Evolutionary conservation across 805 yeast genomes (phyloP).

Genomic region (Candida qinlingensis): DNA sequence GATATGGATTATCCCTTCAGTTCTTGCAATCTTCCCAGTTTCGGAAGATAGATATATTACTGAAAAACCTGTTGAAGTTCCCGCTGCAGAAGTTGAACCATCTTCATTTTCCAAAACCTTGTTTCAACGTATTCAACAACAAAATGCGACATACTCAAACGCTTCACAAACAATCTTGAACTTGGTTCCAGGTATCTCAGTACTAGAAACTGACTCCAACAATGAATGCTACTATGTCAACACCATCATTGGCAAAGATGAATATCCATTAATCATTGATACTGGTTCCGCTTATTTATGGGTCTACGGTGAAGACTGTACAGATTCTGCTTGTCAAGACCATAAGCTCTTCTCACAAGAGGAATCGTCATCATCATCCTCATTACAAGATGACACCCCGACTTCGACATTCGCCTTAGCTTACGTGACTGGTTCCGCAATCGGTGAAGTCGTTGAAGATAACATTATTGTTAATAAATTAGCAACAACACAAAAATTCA

Average conservation of each 20-base stretch:
- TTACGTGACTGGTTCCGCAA: slow-evolving; percentile 49
- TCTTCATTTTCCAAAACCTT: neutral
- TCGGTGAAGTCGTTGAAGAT: slow-evolving; percentile 42
- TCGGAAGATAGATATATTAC: neutral
- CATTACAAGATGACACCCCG: slow-evolving; percentile 13
- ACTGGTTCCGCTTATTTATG: slow-evolving; percentile 64
- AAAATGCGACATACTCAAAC: neutral
- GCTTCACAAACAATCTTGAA: slow-evolving; percentile 18
- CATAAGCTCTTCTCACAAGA: slow-evolving; percentile 27
- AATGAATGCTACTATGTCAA: slow-evolving; percentile 35
- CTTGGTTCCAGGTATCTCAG: slow-evolving; percentile 25
- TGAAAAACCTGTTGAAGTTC: neutral
- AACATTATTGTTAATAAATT: slow-evolving; percentile 26
- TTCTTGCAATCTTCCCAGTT: slow-evolving; percentile 5
- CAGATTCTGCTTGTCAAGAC: slow-evolving; percentile 36
- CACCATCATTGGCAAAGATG: slow-evolving; percentile 34
- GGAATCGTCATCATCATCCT: slow-evolving; percentile 8
- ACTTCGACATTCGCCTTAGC: slow-evolving; percentile 39
- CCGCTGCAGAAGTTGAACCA: slow-evolving; percentile 2
- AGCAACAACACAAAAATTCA: slow-evolving; percentile 33
- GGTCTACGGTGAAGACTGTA: slow-evolving; percentile 53
- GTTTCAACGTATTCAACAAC: neutral
- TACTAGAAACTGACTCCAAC: slow-evolving; percentile 23
- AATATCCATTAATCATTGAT: slow-evolving; percentile 50
- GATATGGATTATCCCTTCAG: neutral